These are phyloP conservation scores for Globisporangium middletonii DNA, from an alignment of 352 stramenopile genomes.

Conservation along the genomic window DNA sequence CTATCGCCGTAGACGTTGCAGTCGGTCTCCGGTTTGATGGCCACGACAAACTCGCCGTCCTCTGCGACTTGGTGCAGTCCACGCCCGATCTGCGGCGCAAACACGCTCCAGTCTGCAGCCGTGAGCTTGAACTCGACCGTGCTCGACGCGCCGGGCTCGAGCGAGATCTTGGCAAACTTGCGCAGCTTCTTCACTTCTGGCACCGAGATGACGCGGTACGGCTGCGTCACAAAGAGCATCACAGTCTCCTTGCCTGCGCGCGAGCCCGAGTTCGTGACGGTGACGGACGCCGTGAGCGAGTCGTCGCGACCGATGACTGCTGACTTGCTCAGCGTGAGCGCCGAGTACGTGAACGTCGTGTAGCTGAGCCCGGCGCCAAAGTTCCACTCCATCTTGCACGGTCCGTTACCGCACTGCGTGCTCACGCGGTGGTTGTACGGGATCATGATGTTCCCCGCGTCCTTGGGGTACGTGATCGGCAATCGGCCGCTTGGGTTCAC, in stretches of 20 bases:
- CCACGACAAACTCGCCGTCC: conserved; percentile 45
- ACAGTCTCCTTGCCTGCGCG: conserved; percentile 61
- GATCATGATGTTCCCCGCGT: conserved; percentile 52
- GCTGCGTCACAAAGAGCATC: conserved; percentile 73
- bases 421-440: conserved; percentile 73
- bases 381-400: conserved; percentile 55
- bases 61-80: conserved; percentile 39
- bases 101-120: conserved; percentile 33
- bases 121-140: conserved; percentile 37
- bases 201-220: conserved; percentile 48
- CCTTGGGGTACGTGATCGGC: conserved; percentile 82
- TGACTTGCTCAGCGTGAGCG: conserved; percentile 32
- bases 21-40: conserved; percentile 49
- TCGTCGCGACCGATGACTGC: conserved; percentile 3
- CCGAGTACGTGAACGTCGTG: conserved; percentile 54
- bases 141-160: conserved; percentile 33
- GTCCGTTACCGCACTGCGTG: conserved; percentile 32
- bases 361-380: conserved; percentile 69
- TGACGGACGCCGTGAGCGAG: conserved; percentile 50
- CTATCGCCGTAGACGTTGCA: conserved; percentile 30
- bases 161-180: conserved; percentile 68
- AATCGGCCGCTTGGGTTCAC: conserved; percentile 77
- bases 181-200: conserved; percentile 79
- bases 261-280: conserved; percentile 49
- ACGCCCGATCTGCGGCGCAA: conserved; percentile 45